phyloP scores from a whole-genome alignment of 164 flowering plant genomes.

The Brasenia schreberi region DNA sequence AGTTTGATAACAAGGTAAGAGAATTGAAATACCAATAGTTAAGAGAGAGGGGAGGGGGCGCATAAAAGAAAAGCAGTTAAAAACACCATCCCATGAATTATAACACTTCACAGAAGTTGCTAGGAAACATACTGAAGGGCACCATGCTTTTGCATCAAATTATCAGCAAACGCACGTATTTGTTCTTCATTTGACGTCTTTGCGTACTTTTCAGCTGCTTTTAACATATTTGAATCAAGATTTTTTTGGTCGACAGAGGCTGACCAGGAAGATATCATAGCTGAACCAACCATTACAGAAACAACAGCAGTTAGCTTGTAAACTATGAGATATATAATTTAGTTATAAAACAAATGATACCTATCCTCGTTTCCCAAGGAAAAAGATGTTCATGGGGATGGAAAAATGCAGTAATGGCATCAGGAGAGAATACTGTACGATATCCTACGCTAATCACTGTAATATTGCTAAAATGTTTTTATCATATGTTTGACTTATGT shows the following conservation, averaged over 20 bases:
- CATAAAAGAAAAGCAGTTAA: too few species aligned
- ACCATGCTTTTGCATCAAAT: slow-evolving; percentile 35
- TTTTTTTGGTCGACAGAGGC: slow-evolving; percentile 18
- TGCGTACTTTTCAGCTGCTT: slow-evolving; percentile 56
- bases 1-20: not conserved
- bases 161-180: slow-evolving; percentile 40
- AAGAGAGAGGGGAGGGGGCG: too few species aligned
- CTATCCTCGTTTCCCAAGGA: too few species aligned
- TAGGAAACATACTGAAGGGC: slow-evolving; percentile 42
- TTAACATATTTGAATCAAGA: slow-evolving; percentile 23
- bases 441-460: too few species aligned
- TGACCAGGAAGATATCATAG: slow-evolving; percentile 34
- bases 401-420: not conserved
- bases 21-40: not conserved
- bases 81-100: too few species aligned
- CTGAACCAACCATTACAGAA: slow-evolving; percentile 31
- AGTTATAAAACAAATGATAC: too few species aligned
- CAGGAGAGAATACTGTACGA: not conserved
- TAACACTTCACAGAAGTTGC: not conserved
- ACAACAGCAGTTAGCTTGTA: not conserved
- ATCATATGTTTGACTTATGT: too few species aligned
- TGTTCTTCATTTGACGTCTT: slow-evolving; percentile 49
- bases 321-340: too few species aligned
- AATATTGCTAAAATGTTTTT: too few species aligned
- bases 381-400: not conserved